phyloP scores from a whole-genome alignment of 2,329 filamentous ascomycete species.

The Atkinsonella texensis region DNA sequence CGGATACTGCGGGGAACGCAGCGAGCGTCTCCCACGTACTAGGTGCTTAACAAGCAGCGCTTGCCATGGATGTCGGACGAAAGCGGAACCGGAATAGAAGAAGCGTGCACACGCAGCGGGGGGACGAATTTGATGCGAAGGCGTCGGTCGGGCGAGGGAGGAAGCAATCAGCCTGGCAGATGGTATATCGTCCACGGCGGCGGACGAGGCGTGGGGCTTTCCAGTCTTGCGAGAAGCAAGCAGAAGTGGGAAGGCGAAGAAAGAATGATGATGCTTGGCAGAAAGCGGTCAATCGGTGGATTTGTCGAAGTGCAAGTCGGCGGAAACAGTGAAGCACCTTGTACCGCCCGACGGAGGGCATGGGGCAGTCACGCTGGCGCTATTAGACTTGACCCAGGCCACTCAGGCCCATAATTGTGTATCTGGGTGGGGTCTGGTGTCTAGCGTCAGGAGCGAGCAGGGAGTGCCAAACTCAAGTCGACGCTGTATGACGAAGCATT shows the following conservation, averaged over 20 bases:
- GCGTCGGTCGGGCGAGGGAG: not conserved
- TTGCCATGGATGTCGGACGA: constrained; percentile 39
- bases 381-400: too few relatives aligned
- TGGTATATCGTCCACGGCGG: not conserved
- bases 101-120: constrained; percentile 7
- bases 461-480: too few relatives aligned
- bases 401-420: too few relatives aligned
- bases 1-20: constrained; percentile 44
- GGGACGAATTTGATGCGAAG: not conserved
- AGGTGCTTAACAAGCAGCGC: constrained; percentile 35
- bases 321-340: too few relatives aligned
- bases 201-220: not conserved
- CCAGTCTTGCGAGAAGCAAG: not conserved
- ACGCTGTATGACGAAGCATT: too few relatives aligned
- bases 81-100: constrained; percentile 9
- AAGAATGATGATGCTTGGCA: not conserved
- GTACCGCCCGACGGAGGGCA: too few relatives aligned
- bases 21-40: constrained; percentile 20
- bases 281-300: not conserved
- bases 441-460: too few relatives aligned
- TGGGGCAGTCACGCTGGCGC: too few relatives aligned
- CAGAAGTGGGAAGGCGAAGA: not conserved
- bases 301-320: too few relatives aligned
- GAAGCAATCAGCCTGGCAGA: not conserved
- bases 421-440: too few relatives aligned